Base-by-base conservation (phyloP, 2,329 filamentous ascomycete genomes). In the Arthrobotrys iridis region DNA sequence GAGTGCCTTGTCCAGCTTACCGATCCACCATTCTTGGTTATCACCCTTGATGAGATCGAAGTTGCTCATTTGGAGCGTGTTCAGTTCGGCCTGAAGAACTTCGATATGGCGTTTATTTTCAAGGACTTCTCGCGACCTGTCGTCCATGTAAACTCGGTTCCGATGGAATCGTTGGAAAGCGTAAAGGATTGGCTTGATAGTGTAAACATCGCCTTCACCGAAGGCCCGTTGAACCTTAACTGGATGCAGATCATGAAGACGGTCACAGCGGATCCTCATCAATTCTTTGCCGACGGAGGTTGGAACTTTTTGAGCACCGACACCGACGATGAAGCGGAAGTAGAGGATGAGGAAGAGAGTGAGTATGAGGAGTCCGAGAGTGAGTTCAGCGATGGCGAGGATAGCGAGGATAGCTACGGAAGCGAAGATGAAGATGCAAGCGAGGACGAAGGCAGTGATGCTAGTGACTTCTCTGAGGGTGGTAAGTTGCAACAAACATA, bases 201-300 rank as follows among this genome's bases (percentile, higher is more conserved):
- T 0, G 93, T 95, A 52, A 94, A 99, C 81, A 96, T 99, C 80
- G 90, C 95, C 15, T 98, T 90, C 85, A 91, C 89, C 10, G 96
- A 99, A 83, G 95, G 95, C 68, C 95, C 94, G 0, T 88, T 99
- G 79, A 99, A 99, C 84, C 87, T 99, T 68, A 98, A 98, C 86
- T 99, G 95, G 95, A 91, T 92, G 8, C 97, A 93, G 13, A 99
- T 99, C 81, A 99, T 99, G 93, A 99, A 99, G 87, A 99, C 95
- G 0, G 93, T 99, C 24, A 94, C 91, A 18, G 90, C 91, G 35
- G 93, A 99, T 81, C 92, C 95, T 1, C 94, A 99, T 81, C 88
- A 91, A 79, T 99, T 99, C 88, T 99, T 97, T 83, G 88, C 87
- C 2, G 94, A 98, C 77, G 95, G 96, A 30, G 95, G 95, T 48